Evolutionary conservation across 164 flowering plant species (phyloP).

Genomic region (Malania oleifera): DNA sequence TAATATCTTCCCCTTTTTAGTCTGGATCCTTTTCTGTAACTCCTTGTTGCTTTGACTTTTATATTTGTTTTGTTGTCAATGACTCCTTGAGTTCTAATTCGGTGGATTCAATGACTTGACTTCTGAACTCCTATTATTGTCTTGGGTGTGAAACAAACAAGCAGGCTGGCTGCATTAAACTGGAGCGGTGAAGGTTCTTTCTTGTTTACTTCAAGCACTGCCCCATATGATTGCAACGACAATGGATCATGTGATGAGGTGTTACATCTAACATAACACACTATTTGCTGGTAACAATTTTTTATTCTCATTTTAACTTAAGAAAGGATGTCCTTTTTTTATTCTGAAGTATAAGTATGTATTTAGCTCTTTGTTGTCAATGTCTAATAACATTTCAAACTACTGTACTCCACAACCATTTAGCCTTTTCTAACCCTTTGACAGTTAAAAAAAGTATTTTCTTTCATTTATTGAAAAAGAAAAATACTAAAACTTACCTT

Average conservation of each 20-base stretch:
- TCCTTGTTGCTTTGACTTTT: background rate
- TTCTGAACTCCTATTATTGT: background rate
- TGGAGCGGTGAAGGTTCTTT: slow-evolving; percentile 93
- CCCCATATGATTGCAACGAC: slow-evolving; percentile 78
- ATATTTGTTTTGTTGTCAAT: background rate
- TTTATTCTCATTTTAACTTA: background rate
- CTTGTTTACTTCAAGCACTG: slow-evolving; percentile 89
- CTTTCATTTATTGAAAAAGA: no score
- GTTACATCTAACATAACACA: slow-evolving; percentile 15
- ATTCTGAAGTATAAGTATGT: background rate
- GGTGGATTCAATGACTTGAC: background rate
- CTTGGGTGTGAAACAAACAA: slow-evolving; percentile 11
- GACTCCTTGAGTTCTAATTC: background rate
- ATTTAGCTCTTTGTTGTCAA: background rate
- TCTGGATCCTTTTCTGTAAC: background rate
- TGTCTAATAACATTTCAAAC: no score
- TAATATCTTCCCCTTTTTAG: background rate
- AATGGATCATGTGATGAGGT: slow-evolving; percentile 93
- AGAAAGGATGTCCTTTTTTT: background rate
- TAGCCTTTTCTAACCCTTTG: background rate
- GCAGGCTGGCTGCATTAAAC: slow-evolving; percentile 71
- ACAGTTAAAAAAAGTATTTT: no score
- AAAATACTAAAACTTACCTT: no score
- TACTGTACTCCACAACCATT: background rate
- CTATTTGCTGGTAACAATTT: background rate